Conservation (phyloP, 2,329 filamentous ascomycete species). For the Stachybotrys chartarum region DNA sequence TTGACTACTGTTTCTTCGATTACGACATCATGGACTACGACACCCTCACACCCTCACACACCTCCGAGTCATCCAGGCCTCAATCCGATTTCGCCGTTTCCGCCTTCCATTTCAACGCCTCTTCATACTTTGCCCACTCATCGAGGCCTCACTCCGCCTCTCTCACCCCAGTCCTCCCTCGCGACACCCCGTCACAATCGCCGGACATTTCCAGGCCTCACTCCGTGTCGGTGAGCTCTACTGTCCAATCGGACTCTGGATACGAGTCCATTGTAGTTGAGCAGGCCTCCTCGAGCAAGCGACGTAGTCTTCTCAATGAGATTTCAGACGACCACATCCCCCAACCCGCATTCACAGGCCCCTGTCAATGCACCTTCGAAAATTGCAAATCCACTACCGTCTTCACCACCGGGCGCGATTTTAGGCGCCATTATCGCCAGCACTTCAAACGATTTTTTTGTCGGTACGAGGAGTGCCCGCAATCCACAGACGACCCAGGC, state of each 20-base stretch:
- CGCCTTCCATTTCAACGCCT: not conserved
- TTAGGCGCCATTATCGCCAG: slow-evolving; percentile 2
- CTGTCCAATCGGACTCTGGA: not conserved
- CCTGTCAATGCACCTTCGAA: not conserved
- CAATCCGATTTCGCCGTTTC: not conserved
- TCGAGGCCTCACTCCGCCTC: not conserved
- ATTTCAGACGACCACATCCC: slow-evolving; percentile 3
- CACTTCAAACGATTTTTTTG: slow-evolving; percentile 3
- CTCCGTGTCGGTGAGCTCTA: not conserved
- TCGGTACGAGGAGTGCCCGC: slow-evolving; percentile 2
- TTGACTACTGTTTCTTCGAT: not conserved
- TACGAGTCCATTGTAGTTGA: not conserved
- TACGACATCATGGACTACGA: not conserved
- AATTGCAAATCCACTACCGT: slow-evolving; percentile 2
- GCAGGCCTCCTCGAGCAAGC: not conserved
- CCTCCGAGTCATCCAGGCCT: not conserved
- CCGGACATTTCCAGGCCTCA: not conserved
- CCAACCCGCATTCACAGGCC: not conserved
- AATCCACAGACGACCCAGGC: not conserved
- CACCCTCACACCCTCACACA: not conserved
- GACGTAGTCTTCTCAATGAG: not conserved
- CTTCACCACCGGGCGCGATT: slow-evolving; percentile 1
- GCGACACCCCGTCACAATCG: not conserved
- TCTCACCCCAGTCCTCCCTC: too few species aligned
- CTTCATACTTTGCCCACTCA: not conserved